These are phyloP conservation scores for Huntiella omanensis DNA, from an alignment of 2,329 filamentous ascomycete genomes.

Conservation along the genomic window DNA sequence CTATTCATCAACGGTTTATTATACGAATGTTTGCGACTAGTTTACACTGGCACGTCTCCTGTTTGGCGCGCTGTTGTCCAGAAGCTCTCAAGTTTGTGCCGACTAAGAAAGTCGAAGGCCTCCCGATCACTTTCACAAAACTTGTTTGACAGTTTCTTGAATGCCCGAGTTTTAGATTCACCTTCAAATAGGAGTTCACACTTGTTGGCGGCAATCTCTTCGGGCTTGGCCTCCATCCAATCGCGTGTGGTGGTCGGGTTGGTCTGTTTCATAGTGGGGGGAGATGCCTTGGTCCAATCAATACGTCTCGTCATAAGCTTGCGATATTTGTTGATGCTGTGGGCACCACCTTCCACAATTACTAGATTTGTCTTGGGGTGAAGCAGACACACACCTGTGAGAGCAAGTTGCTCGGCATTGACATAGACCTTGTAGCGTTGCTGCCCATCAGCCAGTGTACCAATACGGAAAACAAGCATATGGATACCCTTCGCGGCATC, in stretches of 20 bases:
- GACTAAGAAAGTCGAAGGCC: constrained; percentile 59
- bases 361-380: constrained; percentile 78
- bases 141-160: constrained; percentile 74
- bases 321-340: constrained; percentile 68
- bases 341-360: constrained; percentile 75
- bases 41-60: neutral
- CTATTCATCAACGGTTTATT: too few relatives aligned
- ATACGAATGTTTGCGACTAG: neutral
- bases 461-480: constrained; percentile 75
- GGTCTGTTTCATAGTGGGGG: constrained; percentile 41
- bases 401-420: constrained; percentile 73
- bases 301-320: constrained; percentile 89
- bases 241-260: constrained; percentile 44
- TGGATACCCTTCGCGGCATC: constrained; percentile 76
- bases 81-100: constrained; percentile 85
- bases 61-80: constrained; percentile 31
- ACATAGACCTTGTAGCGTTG: constrained; percentile 85
- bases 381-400: constrained; percentile 83
- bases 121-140: constrained; percentile 87
- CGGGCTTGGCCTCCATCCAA: constrained; percentile 65
- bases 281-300: constrained; percentile 80
- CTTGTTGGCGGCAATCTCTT: constrained; percentile 64
- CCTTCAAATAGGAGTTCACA: constrained; percentile 83
- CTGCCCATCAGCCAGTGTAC: constrained; percentile 75
- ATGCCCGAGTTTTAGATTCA: constrained; percentile 59